Percentiles rank a stretch among this genome's conserved stretches.
Conservation (phyloP, 129 eudicot species). For the Ambrosia trifida region DNA sequence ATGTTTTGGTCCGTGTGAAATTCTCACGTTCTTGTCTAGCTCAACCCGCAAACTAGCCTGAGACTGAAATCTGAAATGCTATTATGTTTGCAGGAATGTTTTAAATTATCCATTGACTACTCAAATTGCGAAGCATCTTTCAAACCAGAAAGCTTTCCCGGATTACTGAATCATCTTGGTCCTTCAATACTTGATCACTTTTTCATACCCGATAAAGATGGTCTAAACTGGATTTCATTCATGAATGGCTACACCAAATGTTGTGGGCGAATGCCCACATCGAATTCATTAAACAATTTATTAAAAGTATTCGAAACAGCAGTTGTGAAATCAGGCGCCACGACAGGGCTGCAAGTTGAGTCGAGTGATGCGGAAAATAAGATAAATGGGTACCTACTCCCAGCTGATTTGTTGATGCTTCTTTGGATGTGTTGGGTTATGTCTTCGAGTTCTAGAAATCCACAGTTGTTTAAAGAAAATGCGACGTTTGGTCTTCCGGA, state of each 20-base stretch:
- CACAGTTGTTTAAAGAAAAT: conserved; percentile 17
- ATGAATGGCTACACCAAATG: conserved; percentile 64
- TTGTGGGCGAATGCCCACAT: conserved; percentile 69
- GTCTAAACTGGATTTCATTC: conserved; percentile 71
- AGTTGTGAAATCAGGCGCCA: conserved; percentile 56
- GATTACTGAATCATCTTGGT: conserved; percentile 52
- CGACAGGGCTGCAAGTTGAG: conserved; percentile 58
- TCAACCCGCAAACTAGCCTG: neutral
- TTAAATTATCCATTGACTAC: conserved; percentile 46
- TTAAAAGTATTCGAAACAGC: conserved; percentile 49
- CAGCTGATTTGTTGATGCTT: conserved; percentile 64
- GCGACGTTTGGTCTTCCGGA: conserved; percentile 56
- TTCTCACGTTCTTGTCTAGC: no score
- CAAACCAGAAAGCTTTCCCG: conserved; percentile 38
- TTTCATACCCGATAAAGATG: conserved; percentile 58
- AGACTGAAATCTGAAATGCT: neutral
- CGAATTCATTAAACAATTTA: conserved; percentile 47
- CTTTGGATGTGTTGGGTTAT: conserved; percentile 76
- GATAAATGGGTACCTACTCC: conserved; percentile 58
- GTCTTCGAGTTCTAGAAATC: conserved; percentile 55
- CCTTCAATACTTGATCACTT: conserved; percentile 56
- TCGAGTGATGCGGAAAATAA: conserved; percentile 63
- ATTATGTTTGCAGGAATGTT: conserved; percentile 57
- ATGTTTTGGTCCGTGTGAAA: neutral
- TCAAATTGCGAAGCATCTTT: conserved; percentile 39